Conservation (phyloP, 2,329 filamentous ascomycete genomes). For the Aspergillus sp. region DNA sequence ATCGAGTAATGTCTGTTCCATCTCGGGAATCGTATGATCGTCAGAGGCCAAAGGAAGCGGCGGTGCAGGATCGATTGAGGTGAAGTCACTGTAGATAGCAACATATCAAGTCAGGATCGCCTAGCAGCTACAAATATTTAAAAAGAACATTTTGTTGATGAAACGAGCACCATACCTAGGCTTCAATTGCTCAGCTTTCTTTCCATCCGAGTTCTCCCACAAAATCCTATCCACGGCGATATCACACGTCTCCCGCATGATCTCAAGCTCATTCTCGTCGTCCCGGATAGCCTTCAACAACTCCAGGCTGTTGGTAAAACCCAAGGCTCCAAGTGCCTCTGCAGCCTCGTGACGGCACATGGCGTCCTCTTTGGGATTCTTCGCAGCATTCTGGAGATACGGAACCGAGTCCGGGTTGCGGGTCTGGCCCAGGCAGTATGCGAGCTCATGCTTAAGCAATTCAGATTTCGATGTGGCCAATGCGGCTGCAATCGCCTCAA, state of each 20-base stretch:
- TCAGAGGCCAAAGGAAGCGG: slow-evolving; percentile 63
- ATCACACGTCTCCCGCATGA: slow-evolving; percentile 92
- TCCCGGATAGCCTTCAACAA: slow-evolving; percentile 68
- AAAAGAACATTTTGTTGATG: background rate
- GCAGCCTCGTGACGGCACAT: slow-evolving; percentile 98
- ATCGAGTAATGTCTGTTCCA: slow-evolving; percentile 72
- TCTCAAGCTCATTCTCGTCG: slow-evolving; percentile 63
- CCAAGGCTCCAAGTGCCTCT: slow-evolving; percentile 84
- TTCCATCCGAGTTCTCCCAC: slow-evolving; percentile 74
- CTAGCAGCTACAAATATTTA: background rate
- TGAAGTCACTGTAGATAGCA: slow-evolving; percentile 64
- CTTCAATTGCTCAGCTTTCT: slow-evolving; percentile 67
- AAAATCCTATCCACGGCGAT: slow-evolving; percentile 89
- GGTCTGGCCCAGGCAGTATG: slow-evolving; percentile 92
- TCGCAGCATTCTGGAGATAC: slow-evolving; percentile 64
- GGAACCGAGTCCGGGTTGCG: slow-evolving; percentile 66
- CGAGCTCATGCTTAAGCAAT: slow-evolving; percentile 89
- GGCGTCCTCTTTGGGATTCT: slow-evolving; percentile 71
- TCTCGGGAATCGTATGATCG: slow-evolving; percentile 59
- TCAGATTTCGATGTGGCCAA: slow-evolving; percentile 72
- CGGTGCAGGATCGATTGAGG: slow-evolving; percentile 89
- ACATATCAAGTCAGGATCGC: slow-evolving; percentile 16
- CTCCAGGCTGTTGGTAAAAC: slow-evolving; percentile 63
- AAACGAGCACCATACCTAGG: slow-evolving; percentile 54
- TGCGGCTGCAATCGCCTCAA: slow-evolving; percentile 76